Base-by-base conservation (phyloP, 176 grass and related monocot genomes). In the Oryza coarctata region DNA sequence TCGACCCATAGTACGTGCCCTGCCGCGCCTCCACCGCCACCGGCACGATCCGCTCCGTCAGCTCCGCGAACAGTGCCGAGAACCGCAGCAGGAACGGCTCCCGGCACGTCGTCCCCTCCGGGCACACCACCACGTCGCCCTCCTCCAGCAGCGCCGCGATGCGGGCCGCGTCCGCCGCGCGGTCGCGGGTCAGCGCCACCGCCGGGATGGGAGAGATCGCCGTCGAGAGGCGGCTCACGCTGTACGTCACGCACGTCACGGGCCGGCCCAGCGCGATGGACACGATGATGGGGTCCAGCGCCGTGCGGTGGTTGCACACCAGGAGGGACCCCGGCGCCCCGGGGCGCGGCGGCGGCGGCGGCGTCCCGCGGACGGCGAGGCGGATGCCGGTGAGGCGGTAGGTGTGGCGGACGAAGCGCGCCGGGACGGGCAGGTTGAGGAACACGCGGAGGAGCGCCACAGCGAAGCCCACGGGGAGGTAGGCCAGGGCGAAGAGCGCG, bases 281-380 rank as follows among this genome's bases (percentile, higher is more conserved):
- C 62, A 98, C 20, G 70, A 98, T 67, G 85, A 94, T 89, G 7
- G 95, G 95, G 78, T 98, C 94, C 0, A 97, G 88, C 55, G 92
- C 86, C 4, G 90, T 94, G 63, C 94, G 94, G 84, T 97, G 94
- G 84, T 97, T 97, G 90, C 94, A 91, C 5, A 97, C 90, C 49
- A 94, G 44, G 33, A 94, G 88, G 0, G 90, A 92, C 0, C 94
- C 92, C 12, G 92, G 86, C 1, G 89, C 18, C 6, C 85, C 82
- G 0, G 33, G 72, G 12, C 78, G 73, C 30, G 86, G 91, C 12
- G 86, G 9, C 7, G 86, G 88, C 0, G 94, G 92, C 0, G 94
- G 88, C 4, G 71, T 38, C 0, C 94, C 94, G 12, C 80, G 77
- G 36, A 97, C n/a, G 66, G 75, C 22, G 52, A 97, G 92, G 27